Evolutionary conservation across 768 basidiomycete species (phyloP).

Genomic region (Gelatoporia subvermispora): DNA sequence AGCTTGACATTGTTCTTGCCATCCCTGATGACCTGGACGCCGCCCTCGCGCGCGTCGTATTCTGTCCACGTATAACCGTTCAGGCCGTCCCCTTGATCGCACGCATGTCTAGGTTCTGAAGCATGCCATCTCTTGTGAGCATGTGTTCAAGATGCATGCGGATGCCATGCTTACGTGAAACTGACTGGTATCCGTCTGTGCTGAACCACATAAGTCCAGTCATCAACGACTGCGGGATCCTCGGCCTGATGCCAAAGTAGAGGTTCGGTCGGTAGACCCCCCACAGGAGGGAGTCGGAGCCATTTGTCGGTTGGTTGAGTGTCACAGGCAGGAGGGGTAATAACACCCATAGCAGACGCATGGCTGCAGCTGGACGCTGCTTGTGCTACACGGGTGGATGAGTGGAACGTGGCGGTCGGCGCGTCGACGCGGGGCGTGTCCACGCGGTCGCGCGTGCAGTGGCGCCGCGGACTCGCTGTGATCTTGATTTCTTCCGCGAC

Average conservation of each 20-base stretch:
- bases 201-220: slow-evolving; percentile 95
- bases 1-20: slow-evolving; percentile 78
- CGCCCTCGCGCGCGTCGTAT: slow-evolving; percentile 83
- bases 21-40: slow-evolving; percentile 81
- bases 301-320: slow-evolving; percentile 37
- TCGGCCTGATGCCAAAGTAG: slow-evolving; percentile 90
- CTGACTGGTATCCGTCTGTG: slow-evolving; percentile 75
- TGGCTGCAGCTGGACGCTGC: slow-evolving; percentile 13
- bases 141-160: background rate
- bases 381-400: background rate
- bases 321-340: slow-evolving; percentile 38
- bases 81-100: slow-evolving; percentile 83
- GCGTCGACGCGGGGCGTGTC: background rate
- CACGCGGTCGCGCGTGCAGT: background rate
- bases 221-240: slow-evolving; percentile 84
- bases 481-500: too few species aligned
- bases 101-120: slow-evolving; percentile 78
- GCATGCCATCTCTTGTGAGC: background rate
- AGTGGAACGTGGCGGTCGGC: slow-evolving; percentile 9
- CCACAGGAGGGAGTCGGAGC: slow-evolving; percentile 61
- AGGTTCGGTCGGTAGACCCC: slow-evolving; percentile 87
- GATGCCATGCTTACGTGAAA: slow-evolving; percentile 45
- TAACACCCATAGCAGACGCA: slow-evolving; percentile 42
- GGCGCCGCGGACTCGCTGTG: too few species aligned
- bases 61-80: slow-evolving; percentile 82